These are phyloP conservation scores for Bromus sterilis DNA, from an alignment of 176 grass and related monocot genomes.

Conservation along the genomic window DNA sequence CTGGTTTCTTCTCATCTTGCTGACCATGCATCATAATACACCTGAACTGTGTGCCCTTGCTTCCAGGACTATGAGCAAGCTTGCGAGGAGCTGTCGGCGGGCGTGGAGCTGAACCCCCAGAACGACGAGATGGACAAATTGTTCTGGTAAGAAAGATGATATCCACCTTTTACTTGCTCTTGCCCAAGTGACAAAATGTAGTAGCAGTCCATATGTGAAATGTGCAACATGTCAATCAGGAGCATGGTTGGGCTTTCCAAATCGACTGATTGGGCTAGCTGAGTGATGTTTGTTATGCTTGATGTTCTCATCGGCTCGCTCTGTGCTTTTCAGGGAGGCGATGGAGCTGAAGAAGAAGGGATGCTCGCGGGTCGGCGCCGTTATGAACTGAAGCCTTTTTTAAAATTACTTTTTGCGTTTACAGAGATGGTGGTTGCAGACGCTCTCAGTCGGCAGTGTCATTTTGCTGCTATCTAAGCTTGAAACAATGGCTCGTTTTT, in stretches of 20 bases:
- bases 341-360: not conserved
- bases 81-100: not conserved
- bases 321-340: not conserved
- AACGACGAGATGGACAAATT: conserved; percentile 1
- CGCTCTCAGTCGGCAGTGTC: not conserved
- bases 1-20: not conserved
- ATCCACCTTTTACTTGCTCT: not conserved
- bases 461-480: not conserved
- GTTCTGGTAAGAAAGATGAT: not conserved
- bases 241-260: not conserved
- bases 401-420: not conserved
- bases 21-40: not conserved
- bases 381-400: not conserved
- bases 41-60: not conserved
- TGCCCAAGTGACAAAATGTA: not conserved
- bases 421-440: not conserved
- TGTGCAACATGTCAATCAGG: not conserved
- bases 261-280: not conserved
- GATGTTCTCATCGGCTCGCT: not conserved
- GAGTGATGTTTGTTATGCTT: not conserved
- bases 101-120: not conserved
- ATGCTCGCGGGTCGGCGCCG: not conserved
- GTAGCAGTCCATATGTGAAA: not conserved
- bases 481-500: not conserved
- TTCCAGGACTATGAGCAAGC: not conserved